Percentiles rank a stretch among this genome's conserved stretches.
phyloP scores from a whole-genome alignment of 2,329 filamentous ascomycete species.

The Penicillium sp. region DNA sequence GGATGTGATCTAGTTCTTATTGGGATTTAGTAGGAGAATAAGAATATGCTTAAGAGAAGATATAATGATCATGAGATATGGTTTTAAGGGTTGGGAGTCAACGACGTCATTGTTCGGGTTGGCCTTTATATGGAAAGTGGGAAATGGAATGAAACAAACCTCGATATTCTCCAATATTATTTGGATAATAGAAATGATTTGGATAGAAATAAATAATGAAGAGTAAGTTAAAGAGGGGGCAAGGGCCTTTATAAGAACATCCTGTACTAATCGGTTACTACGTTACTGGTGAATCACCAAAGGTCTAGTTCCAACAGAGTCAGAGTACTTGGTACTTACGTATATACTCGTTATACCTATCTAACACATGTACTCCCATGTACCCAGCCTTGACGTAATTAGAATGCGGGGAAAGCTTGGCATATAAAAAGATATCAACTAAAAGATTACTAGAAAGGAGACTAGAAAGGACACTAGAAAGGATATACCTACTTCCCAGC shows the following conservation, averaged over 20 bases:
- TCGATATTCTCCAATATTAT: not conserved
- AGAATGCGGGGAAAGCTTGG: constrained; percentile 26
- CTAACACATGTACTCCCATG: not conserved
- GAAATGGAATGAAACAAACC: not conserved
- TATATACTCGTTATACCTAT: not conserved
- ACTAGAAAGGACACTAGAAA: no score
- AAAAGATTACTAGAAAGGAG: not conserved
- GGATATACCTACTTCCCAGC: constrained; percentile 3
- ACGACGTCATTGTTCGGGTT: constrained; percentile 23
- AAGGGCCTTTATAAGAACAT: not conserved
- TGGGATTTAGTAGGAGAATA: not conserved
- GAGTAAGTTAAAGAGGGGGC: not conserved
- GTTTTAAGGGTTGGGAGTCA: constrained; percentile 10
- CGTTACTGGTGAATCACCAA: not conserved
- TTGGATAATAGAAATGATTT: not conserved
- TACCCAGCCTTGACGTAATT: constrained; percentile 16
- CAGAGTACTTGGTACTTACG: not conserved
- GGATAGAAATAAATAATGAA: not conserved
- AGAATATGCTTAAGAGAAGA: not conserved
- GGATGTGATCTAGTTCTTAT: not conserved
- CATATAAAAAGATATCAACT: not conserved
- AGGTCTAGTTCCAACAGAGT: not conserved
- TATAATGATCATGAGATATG: not conserved
- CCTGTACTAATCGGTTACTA: not conserved
- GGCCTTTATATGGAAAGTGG: not conserved